These are phyloP conservation scores for Danielia reshetovae DNA, from an alignment of 805 yeast species.

Conservation along the genomic window DNA sequence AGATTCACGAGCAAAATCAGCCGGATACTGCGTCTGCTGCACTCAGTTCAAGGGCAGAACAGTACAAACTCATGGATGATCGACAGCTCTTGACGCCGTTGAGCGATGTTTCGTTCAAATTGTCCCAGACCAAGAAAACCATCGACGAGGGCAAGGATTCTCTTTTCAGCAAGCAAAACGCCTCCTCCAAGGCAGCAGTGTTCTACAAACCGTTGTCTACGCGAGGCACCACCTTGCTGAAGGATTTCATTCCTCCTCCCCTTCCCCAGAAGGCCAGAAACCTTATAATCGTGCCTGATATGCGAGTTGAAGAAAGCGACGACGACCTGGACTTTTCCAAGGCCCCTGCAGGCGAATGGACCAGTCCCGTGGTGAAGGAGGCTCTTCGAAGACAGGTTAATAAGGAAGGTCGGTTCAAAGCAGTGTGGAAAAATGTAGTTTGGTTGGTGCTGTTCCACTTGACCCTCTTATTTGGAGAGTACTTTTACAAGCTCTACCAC, in stretches of 20 bases:
- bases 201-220: slow-evolving; percentile 6
- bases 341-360: slow-evolving; percentile 28
- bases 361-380: slow-evolving; percentile 38
- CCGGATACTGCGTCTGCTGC: background rate
- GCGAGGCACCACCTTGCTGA: slow-evolving; percentile 7
- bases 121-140: background rate
- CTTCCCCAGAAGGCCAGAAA: slow-evolving; percentile 7
- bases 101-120: background rate
- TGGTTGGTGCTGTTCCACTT: slow-evolving; percentile 27
- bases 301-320: background rate
- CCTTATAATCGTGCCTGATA: slow-evolving; percentile 8
- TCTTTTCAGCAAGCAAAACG: slow-evolving; percentile 1
- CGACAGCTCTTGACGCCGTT: background rate
- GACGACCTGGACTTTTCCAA: slow-evolving; percentile 4
- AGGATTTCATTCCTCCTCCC: slow-evolving; percentile 11
- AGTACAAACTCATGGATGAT: background rate
- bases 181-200: slow-evolving; percentile 1
- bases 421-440: slow-evolving; percentile 25
- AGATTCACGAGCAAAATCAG: slow-evolving; percentile 2
- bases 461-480: slow-evolving; percentile 9
- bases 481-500: slow-evolving; percentile 7
- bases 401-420: slow-evolving; percentile 33
- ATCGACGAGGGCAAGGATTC: background rate
- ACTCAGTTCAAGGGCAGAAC: background rate
- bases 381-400: slow-evolving; percentile 45